Evolutionary conservation across 129 eudicot genomes (phyloP), one percentile per base, ranked within the genome.

Genomic region (Tanacetum coccineum): DNA sequence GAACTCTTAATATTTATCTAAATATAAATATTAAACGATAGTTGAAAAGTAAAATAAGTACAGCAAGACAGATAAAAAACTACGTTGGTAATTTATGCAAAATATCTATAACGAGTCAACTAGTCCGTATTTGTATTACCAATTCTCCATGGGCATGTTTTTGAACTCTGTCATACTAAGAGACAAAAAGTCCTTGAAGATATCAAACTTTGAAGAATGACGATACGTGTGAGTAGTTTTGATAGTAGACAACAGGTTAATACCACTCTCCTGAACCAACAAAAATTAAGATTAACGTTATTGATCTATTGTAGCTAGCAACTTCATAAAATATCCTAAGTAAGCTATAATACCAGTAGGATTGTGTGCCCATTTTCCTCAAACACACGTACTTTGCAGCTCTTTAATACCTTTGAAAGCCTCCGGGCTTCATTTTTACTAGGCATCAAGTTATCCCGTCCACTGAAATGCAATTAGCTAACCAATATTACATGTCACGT

Each of bases 321-420:
- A 44, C 59, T 45, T 64, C 0, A 46, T 30, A 19, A n/a, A n/a
- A n/a, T 15, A n/a, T 54, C 50, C 18, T 18, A 8, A 15, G 12
- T 70, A 44, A 9, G 11, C 36, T 10, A 42, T 69, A 74, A 28
- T 81, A 93, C 99, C 95, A 93, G 62, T 75, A 93, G 66, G 67
- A 93, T 80, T 64, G 85, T 81, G 62, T 93, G 99, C 39, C 87
- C 95, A 61, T 81, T 81, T 59, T 82, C 93, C 76, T 77, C 80
- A 71, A 86, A 89, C 49, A 47, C 72, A 11, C 90, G 80, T 50
- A 84, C 25, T 45, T 64, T 78, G 76, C 99, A 93, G 62, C 79
- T 80, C 52, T 67, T 64, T 62, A 89, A 60, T 9, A 58, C 46
- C 17, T 74, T 71, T 54, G 59, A 71, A 68, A 93, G 99, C 70